A percentile compares a stretch with the other conserved stretches of the same genome.
phyloP scores from a whole-genome alignment of 202 grass and related monocot species.

The Eragrostis tef region DNA sequence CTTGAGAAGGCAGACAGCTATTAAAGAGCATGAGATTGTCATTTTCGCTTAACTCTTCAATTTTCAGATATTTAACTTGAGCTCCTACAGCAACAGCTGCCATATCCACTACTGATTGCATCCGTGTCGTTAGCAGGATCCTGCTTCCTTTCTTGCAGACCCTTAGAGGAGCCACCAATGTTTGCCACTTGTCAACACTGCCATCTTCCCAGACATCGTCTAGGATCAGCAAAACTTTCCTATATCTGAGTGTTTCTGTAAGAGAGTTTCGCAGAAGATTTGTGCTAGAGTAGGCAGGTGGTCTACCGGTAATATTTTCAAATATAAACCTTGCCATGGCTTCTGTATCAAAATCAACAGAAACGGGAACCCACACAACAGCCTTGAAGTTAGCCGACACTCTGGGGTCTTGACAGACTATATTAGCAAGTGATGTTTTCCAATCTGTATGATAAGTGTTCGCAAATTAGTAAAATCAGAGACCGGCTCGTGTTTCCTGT shows the following conservation, averaged over 20 bases:
- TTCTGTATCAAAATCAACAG: background rate
- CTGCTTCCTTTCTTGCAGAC: conserved; percentile 36
- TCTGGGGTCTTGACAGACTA: background rate
- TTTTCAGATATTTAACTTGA: background rate
- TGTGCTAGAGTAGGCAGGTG: conserved; percentile 1
- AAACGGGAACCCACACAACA: conserved; percentile 23
- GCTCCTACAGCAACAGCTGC: background rate
- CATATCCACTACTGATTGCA: conserved; percentile 47
- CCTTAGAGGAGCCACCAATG: background rate
- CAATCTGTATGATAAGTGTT: conserved; percentile 9
- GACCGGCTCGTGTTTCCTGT: too few relatives aligned
- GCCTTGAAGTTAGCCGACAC: background rate
- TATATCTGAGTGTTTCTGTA: background rate
- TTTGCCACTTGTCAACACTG: background rate
- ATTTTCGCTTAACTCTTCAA: conserved; percentile 23
- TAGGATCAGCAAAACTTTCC: conserved; percentile 36
- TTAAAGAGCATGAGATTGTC: conserved; percentile 30
- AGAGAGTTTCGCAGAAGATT: background rate
- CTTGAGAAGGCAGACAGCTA: background rate
- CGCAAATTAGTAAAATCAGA: background rate
- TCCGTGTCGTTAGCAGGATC: conserved; percentile 45
- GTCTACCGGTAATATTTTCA: background rate
- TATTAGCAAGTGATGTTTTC: background rate
- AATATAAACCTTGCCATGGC: background rate
- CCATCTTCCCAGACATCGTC: conserved; percentile 48